Percentiles rank a stretch among this genome's conserved stretches.
Evolutionary conservation across 2,329 filamentous ascomycete genomes (phyloP).

Genomic region (Cladophialophora psammophila): DNA sequence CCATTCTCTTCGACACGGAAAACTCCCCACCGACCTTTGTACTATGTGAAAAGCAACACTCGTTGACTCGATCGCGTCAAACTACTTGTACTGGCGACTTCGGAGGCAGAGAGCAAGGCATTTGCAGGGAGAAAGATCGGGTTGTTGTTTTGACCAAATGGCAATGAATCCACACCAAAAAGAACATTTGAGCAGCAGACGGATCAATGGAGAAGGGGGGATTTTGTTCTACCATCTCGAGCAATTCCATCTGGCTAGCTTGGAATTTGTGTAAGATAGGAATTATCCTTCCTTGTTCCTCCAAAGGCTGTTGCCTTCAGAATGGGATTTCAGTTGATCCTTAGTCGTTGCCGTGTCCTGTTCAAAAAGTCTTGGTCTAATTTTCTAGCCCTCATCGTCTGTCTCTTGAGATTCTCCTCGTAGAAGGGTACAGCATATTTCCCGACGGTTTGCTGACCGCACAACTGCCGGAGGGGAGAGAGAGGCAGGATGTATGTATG

Average conservation of each 20-base stretch:
- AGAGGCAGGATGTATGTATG: background rate
- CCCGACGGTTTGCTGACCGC: constrained; percentile 15
- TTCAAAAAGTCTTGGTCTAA: background rate
- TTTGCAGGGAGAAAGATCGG: constrained; percentile 32
- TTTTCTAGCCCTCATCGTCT: background rate
- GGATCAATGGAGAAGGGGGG: constrained; percentile 29
- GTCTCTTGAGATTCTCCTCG: background rate
- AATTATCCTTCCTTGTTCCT: constrained; percentile 26
- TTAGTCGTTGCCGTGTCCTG: constrained; percentile 3
- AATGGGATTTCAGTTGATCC: constrained; percentile 35
- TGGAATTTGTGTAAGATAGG: constrained; percentile 38
- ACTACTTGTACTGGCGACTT: constrained; percentile 28
- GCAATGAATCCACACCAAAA: constrained; percentile 28
- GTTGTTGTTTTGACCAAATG: constrained; percentile 13
- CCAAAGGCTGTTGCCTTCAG: constrained; percentile 27
- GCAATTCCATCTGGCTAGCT: constrained; percentile 29
- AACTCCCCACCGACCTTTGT: constrained; percentile 29
- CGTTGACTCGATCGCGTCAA: constrained; percentile 29
- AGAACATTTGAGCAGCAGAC: constrained; percentile 29
- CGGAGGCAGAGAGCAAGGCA: constrained; percentile 26
- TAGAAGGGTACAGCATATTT: background rate
- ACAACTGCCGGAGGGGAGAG: constrained; percentile 17
- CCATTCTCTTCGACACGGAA: constrained; percentile 26
- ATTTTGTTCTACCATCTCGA: constrained; percentile 37
- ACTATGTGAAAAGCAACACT: constrained; percentile 33